Evolutionary conservation across 78 protist genomes (phyloP).

Genomic region (Monocercomonoides exilis): DNA sequence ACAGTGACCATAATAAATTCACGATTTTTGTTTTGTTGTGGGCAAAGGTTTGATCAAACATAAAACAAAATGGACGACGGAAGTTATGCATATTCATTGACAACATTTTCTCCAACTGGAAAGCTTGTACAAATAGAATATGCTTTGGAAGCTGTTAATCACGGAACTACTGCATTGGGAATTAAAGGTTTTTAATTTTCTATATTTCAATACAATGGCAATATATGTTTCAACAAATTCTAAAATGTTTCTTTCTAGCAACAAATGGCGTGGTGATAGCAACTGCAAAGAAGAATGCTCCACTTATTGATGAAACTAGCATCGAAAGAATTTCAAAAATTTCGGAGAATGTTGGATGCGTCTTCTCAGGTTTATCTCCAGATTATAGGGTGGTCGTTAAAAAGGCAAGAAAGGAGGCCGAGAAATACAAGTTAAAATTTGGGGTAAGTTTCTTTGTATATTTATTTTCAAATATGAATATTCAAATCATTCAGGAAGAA

Average conservation of each 20-base stretch:
- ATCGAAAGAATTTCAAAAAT: slow-evolving; percentile 62
- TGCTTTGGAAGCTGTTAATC: slow-evolving; percentile 84
- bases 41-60: too few species aligned
- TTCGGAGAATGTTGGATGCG: slow-evolving; percentile 66
- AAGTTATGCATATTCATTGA: slow-evolving; percentile 82
- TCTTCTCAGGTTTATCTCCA: slow-evolving; percentile 95
- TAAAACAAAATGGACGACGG: slow-evolving; percentile 41
- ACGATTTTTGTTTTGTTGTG: too few species aligned
- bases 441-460: too few species aligned
- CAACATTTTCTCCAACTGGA: slow-evolving; percentile 98
- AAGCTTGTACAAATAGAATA: slow-evolving; percentile 97
- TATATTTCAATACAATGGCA: neutral
- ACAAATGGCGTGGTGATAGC: slow-evolving; percentile 94
- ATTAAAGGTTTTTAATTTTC: slow-evolving; percentile 72
- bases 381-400: slow-evolving; percentile 73
- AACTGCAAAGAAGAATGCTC: slow-evolving; percentile 87
- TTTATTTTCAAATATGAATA: too few species aligned
- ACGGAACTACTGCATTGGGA: slow-evolving; percentile 88
- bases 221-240: neutral
- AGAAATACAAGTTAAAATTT: slow-evolving; percentile 26
- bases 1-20: too few species aligned
- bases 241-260: slow-evolving; percentile 47
- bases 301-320: slow-evolving; percentile 70
- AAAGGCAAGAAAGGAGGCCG: slow-evolving; percentile 86
- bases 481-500: slow-evolving; percentile 66